Conservation (phyloP, 2,329 filamentous ascomycete species). For the Didymellaceae sp. region DNA sequence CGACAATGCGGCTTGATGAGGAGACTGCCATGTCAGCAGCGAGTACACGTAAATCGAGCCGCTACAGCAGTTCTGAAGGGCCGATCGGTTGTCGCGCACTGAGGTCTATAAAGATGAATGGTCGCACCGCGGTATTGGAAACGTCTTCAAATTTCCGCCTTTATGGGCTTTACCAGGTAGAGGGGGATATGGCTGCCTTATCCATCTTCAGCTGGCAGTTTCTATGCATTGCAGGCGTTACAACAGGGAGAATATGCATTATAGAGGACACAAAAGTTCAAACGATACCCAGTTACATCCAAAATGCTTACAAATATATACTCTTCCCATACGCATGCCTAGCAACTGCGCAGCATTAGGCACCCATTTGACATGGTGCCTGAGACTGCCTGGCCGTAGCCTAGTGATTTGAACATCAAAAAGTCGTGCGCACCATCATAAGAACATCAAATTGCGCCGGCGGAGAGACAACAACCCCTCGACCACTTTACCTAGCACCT, state of each 20-base stretch:
- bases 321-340: not conserved
- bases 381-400: conserved; percentile 45
- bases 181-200: conserved; percentile 10
- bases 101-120: no score
- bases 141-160: no score
- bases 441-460: conserved; percentile 25
- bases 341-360: conserved; percentile 4
- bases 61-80: no score
- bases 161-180: no score
- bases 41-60: not conserved
- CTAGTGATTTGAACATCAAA: conserved; percentile 30
- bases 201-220: conserved; percentile 9
- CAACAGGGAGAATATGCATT: conserved; percentile 27
- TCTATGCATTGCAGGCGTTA: conserved; percentile 44
- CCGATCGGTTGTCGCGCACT: no score
- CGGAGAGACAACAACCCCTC: conserved; percentile 14
- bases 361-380: conserved; percentile 33
- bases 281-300: conserved; percentile 41
- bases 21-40: not conserved
- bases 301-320: conserved; percentile 19
- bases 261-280: conserved; percentile 36
- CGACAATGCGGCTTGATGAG: conserved; percentile 32
- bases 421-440: conserved; percentile 30
- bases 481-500: conserved; percentile 6
- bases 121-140: no score